phyloP scores from a whole-genome alignment of 164 flowering plant species.

The Aristolochia contorta region DNA sequence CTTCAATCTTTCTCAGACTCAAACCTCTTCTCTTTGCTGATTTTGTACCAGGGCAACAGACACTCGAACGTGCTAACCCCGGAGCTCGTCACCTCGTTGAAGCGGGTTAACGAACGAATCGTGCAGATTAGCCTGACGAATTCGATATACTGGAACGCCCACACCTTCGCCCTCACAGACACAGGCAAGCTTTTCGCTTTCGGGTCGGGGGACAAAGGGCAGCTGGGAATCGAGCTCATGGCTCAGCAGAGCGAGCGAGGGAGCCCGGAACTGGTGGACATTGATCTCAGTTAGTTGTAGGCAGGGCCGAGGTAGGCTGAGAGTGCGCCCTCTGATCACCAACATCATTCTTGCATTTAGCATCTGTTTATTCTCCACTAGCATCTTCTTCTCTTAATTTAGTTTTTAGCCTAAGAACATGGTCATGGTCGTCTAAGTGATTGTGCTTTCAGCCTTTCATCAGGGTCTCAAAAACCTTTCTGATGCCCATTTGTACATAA shows the following conservation, averaged over 20 bases:
- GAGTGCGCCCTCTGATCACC: too few relatives aligned
- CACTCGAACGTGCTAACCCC: conserved; percentile 70
- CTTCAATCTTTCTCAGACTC: background rate
- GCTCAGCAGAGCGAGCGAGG: conserved; percentile 61
- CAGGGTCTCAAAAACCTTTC: background rate
- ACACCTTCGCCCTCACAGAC: conserved; percentile 89
- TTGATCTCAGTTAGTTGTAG: conserved; percentile 50
- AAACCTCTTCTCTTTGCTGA: background rate
- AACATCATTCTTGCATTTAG: background rate
- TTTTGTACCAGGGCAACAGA: conserved; percentile 42
- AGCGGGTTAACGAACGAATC: conserved; percentile 59
- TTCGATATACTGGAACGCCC: conserved; percentile 88
- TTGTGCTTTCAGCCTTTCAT: conserved; percentile 2
- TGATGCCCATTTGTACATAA: conserved; percentile 10
- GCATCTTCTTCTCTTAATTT: background rate
- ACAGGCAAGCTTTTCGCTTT: conserved; percentile 86
- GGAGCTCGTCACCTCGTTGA: conserved; percentile 72
- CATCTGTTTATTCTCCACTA: conserved; percentile 8
- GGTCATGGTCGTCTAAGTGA: background rate
- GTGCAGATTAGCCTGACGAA: conserved; percentile 94
- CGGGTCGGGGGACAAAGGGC: conserved; percentile 92
- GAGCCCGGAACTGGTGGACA: conserved; percentile 62
- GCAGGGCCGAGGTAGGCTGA: too few relatives aligned
- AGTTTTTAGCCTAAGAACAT: too few relatives aligned
- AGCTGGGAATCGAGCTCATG: conserved; percentile 66